Evolutionary conservation across 371 early-diverging fungal genomes (phyloP).

Genomic region (Gilbertella persicaria): DNA sequence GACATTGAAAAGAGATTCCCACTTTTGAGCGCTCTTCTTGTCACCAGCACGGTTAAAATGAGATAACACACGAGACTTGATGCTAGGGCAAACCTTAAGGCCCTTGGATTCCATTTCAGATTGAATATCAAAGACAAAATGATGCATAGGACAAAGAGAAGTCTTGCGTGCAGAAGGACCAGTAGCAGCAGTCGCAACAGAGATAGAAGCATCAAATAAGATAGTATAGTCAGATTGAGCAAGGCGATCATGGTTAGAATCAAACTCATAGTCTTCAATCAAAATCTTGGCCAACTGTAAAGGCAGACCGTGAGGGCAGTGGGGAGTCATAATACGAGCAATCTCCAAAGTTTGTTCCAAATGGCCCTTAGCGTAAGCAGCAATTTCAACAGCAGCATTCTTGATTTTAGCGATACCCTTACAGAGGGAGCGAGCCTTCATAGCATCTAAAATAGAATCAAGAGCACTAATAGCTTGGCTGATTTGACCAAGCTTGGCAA

Average conservation of each 20-base stretch:
- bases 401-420: constrained; percentile 27
- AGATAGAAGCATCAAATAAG: constrained; percentile 23
- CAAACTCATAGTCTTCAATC: constrained; percentile 25
- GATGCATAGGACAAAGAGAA: constrained; percentile 14
- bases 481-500: constrained; percentile 20
- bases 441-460: constrained; percentile 22
- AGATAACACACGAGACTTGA: constrained; percentile 15
- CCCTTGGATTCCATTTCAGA: constrained; percentile 15
- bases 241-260: constrained; percentile 17
- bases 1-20: constrained; percentile 23
- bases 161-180: constrained; percentile 8
- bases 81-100: constrained; percentile 2
- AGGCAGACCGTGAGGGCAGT: constrained; percentile 21
- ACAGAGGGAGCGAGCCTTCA: constrained; percentile 25
- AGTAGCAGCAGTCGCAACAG: constrained; percentile 3
- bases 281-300: constrained; percentile 15
- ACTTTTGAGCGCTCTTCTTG: constrained; percentile 17
- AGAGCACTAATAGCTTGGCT: constrained; percentile 32
- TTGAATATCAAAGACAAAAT: constrained; percentile 15
- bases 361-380: constrained; percentile 6
- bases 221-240: constrained; percentile 17
- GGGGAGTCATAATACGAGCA: constrained; percentile 16
- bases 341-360: constrained; percentile 19
- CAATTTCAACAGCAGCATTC: constrained; percentile 13
- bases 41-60: constrained; percentile 15